These are phyloP conservation scores for Trichoderma hamatum DNA, from an alignment of 2,329 filamentous ascomycete genomes.

Conservation along the genomic window DNA sequence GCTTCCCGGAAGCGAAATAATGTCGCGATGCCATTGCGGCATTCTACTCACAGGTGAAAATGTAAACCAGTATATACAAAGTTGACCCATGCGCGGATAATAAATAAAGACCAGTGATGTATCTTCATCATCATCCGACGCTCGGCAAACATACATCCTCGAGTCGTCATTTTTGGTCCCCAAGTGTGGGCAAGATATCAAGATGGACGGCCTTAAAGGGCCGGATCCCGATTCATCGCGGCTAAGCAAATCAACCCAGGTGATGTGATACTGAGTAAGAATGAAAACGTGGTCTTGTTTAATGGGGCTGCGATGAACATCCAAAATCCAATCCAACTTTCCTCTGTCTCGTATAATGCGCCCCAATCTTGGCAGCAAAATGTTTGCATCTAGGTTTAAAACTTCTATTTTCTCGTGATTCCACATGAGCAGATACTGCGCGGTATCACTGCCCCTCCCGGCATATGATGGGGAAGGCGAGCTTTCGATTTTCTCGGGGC, in stretches of 20 bases:
- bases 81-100: conserved; percentile 37
- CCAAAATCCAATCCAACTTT: conserved; percentile 53
- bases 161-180: conserved; percentile 33
- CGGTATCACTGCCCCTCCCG: neutral
- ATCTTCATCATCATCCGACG: conserved; percentile 31
- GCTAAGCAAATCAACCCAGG: conserved; percentile 50
- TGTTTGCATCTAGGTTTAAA: conserved; percentile 43
- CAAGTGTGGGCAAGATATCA: conserved; percentile 39
- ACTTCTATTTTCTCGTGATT: conserved; percentile 41
- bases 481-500: conserved; percentile 32
- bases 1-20: conserved; percentile 35
- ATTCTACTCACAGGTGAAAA: conserved; percentile 32
- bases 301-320: conserved; percentile 53
- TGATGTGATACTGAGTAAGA: conserved; percentile 57
- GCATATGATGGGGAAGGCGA: conserved; percentile 27
- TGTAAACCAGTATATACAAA: conserved; percentile 44
- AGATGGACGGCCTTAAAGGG: conserved; percentile 31
- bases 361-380: conserved; percentile 36
- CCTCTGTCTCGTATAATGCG: conserved; percentile 33
- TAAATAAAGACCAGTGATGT: conserved; percentile 41
- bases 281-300: conserved; percentile 58
- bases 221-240: conserved; percentile 24
- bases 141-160: conserved; percentile 38
- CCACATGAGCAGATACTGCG: conserved; percentile 42
- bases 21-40: conserved; percentile 45